phyloP scores from a whole-genome alignment of 2,329 filamentous ascomycete species.

The Pseudocercospora vitis region DNA sequence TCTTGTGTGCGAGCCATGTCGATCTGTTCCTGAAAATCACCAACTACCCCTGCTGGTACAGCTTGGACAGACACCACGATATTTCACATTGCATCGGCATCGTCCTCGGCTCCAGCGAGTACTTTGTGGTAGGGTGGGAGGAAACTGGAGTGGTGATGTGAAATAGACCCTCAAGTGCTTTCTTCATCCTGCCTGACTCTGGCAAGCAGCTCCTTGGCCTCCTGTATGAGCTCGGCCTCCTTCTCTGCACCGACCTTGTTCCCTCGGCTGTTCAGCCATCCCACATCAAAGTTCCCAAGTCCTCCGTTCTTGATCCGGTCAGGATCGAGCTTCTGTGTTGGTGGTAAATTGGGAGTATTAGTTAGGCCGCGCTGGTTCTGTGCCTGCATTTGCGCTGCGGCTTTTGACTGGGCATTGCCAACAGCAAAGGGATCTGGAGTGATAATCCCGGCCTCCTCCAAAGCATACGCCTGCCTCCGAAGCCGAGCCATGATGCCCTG shows the following conservation, averaged over 20 bases:
- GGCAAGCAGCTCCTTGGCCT: slow-evolving; percentile 58
- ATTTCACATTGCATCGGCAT: no score
- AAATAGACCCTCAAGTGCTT: neutral
- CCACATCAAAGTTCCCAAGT: slow-evolving; percentile 68
- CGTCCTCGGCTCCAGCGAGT: no score
- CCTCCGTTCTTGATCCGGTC: slow-evolving; percentile 47
- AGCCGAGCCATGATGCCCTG: slow-evolving; percentile 73
- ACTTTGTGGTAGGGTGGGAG: no score
- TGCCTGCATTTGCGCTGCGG: slow-evolving; percentile 11
- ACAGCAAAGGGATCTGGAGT: slow-evolving; percentile 42
- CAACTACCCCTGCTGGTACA: no score
- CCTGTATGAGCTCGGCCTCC: slow-evolving; percentile 75
- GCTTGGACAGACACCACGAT: no score
- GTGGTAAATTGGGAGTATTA: slow-evolving; percentile 10
- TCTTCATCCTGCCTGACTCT: slow-evolving; percentile 13
- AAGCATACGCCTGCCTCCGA: slow-evolving; percentile 71
- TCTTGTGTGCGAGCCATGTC: no score
- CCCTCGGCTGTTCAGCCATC: slow-evolving; percentile 84
- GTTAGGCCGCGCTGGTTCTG: slow-evolving; percentile 10
- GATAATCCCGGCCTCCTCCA: slow-evolving; percentile 80
- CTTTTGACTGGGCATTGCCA: slow-evolving; percentile 9
- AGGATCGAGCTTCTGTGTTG: slow-evolving; percentile 20
- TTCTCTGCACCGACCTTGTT: slow-evolving; percentile 79
- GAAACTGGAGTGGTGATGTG: no score
- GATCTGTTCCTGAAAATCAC: no score